phyloP scores from a whole-genome alignment of 1,139 yeast species.

The Kodamaea suecica region DNA sequence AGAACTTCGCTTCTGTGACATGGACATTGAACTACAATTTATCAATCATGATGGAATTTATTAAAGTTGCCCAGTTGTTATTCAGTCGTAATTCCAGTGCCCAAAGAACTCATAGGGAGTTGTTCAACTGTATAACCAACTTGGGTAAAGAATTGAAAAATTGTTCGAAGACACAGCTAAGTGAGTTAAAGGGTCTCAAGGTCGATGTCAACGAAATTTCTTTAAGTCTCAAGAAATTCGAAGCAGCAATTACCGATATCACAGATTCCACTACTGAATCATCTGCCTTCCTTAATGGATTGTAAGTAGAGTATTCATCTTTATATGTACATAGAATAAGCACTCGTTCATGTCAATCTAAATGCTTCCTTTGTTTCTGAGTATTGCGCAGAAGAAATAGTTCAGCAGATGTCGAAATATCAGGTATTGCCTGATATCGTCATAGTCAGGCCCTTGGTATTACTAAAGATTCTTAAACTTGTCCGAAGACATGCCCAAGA shows the following conservation, averaged over 20 bases:
- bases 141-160: conserved; percentile 12
- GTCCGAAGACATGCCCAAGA: conserved; percentile 16
- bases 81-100: conserved; percentile 4
- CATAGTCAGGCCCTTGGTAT: background rate
- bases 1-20: conserved; percentile 15
- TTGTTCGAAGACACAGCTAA: conserved; percentile 3
- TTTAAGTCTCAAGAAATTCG: background rate
- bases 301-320: too few relatives aligned
- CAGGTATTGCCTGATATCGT: background rate
- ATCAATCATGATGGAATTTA: conserved; percentile 24
- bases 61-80: conserved; percentile 17
- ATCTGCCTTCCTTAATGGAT: background rate
- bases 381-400: too few relatives aligned
- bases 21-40: conserved; percentile 25
- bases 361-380: too few relatives aligned
- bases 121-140: conserved; percentile 5
- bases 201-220: background rate
- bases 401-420: too few relatives aligned
- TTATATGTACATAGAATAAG: too few relatives aligned
- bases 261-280: background rate
- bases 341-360: too few relatives aligned
- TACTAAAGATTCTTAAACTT: background rate
- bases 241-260: background rate
- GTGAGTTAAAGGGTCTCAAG: conserved; percentile 5
- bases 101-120: conserved; percentile 2